A percentile compares a stretch with the other conserved stretches of the same genome.
These are phyloP conservation scores for Toxoplasma gondii DNA, from an alignment of 169 alveolate species.

Conservation along the genomic window DNA sequence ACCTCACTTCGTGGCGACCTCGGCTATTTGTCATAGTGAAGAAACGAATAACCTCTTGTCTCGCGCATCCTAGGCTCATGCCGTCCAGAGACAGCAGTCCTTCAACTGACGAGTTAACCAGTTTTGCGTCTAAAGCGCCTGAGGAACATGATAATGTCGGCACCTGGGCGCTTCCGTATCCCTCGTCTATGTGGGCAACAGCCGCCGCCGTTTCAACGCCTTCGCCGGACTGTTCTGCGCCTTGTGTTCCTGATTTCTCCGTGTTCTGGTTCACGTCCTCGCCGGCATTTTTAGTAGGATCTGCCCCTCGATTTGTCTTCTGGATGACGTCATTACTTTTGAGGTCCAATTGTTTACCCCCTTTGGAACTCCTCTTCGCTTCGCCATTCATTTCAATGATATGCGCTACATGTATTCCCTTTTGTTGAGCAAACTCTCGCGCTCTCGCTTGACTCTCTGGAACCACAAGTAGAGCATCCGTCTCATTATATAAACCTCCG, in stretches of 20 bases:
- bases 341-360: background rate
- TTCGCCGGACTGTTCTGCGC: too few relatives aligned
- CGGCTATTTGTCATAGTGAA: background rate
- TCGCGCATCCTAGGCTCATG: background rate
- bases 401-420: background rate
- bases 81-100: background rate
- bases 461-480: slow-evolving; percentile 1
- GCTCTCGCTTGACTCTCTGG: background rate
- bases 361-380: background rate
- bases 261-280: too few relatives aligned
- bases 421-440: background rate
- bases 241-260: too few relatives aligned
- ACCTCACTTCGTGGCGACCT: slow-evolving; percentile 29
- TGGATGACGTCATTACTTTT: background rate
- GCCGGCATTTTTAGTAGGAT: too few relatives aligned
- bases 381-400: background rate
- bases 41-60: background rate
- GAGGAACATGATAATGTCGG: background rate
- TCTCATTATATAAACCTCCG: background rate
- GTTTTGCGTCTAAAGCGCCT: too few relatives aligned
- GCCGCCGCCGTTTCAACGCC: background rate
- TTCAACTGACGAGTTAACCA: background rate
- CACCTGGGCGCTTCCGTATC: background rate
- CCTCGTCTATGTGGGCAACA: background rate
- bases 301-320: too few relatives aligned